These are phyloP conservation scores for Citrus unshiu DNA, from an alignment of 345 rosid species.

Conservation along the genomic window DNA sequence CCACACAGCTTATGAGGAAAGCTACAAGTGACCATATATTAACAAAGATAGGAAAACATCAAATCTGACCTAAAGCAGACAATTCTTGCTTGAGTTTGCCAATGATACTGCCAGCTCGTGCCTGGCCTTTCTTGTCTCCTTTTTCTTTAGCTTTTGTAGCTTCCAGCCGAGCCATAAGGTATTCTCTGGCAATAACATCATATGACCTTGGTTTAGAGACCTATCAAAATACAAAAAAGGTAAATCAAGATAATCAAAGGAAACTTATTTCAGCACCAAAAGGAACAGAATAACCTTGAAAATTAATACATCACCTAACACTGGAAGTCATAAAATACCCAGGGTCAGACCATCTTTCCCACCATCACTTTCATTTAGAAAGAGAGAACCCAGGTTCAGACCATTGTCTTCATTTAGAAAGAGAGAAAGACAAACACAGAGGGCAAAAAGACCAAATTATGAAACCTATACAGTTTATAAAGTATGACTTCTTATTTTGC, in stretches of 20 bases:
- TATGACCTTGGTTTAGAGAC: conserved; percentile 54
- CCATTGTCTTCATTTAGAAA: no score
- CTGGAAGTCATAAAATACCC: neutral
- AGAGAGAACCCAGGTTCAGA: neutral
- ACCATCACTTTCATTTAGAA: neutral
- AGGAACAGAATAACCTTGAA: neutral
- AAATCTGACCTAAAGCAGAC: conserved; percentile 66
- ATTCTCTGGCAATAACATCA: conserved; percentile 68
- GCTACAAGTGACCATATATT: conserved; percentile 14
- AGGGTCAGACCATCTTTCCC: neutral
- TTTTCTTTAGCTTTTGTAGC: conserved; percentile 77
- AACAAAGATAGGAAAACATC: conserved; percentile 15
- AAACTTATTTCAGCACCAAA: neutral
- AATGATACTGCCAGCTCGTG: conserved; percentile 58
- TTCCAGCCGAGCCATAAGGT: conserved; percentile 59
- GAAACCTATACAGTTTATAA: neutral
- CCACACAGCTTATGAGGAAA: conserved; percentile 28
- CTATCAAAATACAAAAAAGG: conserved; percentile 25
- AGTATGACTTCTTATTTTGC: neutral
- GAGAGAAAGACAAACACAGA: neutral
- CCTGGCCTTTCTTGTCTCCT: conserved; percentile 68
- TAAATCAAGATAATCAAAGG: conserved; percentile 12
- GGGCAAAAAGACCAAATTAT: neutral
- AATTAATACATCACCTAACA: neutral
- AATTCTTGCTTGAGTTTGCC: conserved; percentile 88